A percentile compares a stretch with the other conserved stretches of the same genome.
These are phyloP conservation scores for Flaveria floridana DNA, from an alignment of 140 eudicot species.

Conservation along the genomic window DNA sequence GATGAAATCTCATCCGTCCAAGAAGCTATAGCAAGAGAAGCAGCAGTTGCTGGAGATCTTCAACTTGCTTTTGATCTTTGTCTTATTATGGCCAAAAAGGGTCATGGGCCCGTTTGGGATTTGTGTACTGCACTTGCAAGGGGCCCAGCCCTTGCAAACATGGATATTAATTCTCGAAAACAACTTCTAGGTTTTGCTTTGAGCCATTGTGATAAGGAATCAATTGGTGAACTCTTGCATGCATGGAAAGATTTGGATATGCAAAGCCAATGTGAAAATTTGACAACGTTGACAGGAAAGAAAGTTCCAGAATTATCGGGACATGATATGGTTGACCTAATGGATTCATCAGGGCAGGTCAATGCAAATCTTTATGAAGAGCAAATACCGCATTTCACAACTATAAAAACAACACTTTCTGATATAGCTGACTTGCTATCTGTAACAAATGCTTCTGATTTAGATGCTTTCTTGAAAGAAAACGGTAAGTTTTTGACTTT, in stretches of 20 bases:
- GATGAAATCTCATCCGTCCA: conserved; percentile 88
- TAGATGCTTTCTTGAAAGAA: conserved; percentile 66
- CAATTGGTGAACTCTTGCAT: conserved; percentile 77
- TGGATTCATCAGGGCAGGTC: conserved; percentile 49
- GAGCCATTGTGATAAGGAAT: conserved; percentile 95
- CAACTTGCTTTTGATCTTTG: conserved; percentile 92
- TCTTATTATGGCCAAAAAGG: conserved; percentile 80
- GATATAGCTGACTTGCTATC: conserved; percentile 56
- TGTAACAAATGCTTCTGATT: conserved; percentile 42
- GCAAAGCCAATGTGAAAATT: conserved; percentile 67
- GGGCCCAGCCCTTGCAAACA: conserved; percentile 84
- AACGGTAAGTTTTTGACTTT: conserved; percentile 61
- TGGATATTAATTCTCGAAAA: conserved; percentile 71
- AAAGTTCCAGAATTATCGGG: conserved; percentile 52
- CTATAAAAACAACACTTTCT: conserved; percentile 48
- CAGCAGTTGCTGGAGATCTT: conserved; percentile 96
- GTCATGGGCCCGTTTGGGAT: conserved; percentile 95
- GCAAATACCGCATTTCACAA: conserved; percentile 40
- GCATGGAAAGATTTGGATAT: conserved; percentile 97
- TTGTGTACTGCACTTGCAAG: conserved; percentile 94
- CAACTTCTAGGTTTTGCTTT: conserved; percentile 92
- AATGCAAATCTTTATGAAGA: conserved; percentile 32
- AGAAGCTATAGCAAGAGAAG: conserved; percentile 98
- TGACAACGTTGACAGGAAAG: conserved; percentile 53
- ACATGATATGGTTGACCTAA: conserved; percentile 39